Base-by-base conservation (phyloP, 1,284 basidiomycete species). In the Cryptococcus wingfieldii region DNA sequence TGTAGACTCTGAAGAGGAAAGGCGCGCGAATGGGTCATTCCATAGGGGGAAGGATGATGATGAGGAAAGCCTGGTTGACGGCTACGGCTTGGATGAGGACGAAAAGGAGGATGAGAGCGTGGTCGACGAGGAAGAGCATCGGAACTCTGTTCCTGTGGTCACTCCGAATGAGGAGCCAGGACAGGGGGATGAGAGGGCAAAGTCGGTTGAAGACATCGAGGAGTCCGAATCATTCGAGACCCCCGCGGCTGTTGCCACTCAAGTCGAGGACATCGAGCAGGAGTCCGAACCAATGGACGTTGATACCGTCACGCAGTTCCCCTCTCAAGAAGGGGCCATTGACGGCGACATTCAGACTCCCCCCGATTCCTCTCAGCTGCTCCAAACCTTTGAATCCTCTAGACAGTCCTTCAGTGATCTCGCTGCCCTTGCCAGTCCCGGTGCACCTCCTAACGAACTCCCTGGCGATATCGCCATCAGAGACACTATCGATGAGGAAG, bases 31-130 rank as follows among this genome's bases (percentile, higher is more conserved):
- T 18, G 16, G 51, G n/a, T 43, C 56, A 9, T 50, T 54, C 23
- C 47, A 42, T 34, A 38, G 27, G 5, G 50, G 50, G 12, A 42
- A 23, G 13, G 37, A 57, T 38, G 44, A 54, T 12, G 67, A 60
- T 6, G 67, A 66, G 0, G 70, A 70, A 23, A 67, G 64, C 45
- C 69, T 68, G 5, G 68, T 74, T 16, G 71, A 68, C 19, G 69
- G 71, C 41, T 68, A 68, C 18, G 69, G 71, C 41, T 67, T 70
- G 50, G 65, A 51, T 9, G 67, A 60, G 23, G 58, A 50, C 23
- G 60, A 63, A 10, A 53, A 44, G 31, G 54, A 56, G n/a, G 37
- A 42, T 16, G 34, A 50, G 13, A 38, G 16, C 13, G 48, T 38
- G 19, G 48, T 45, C 14, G 53, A 56, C 18, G 53, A 56, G 3